These are phyloP conservation scores for Tetrahymena borealis DNA, from an alignment of 73 alveolate genomes.

Conservation along the genomic window DNA sequence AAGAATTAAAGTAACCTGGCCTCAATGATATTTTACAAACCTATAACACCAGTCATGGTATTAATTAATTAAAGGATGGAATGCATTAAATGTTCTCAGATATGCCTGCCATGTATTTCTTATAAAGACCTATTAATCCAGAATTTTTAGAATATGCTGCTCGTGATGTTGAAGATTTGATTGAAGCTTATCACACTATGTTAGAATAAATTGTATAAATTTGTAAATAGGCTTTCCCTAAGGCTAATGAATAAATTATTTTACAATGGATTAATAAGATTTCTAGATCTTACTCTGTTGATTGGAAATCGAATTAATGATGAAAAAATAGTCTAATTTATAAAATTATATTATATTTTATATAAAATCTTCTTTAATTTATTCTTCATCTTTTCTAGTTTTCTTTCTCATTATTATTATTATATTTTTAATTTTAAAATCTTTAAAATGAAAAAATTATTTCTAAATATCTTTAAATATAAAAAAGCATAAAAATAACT, in stretches of 20 bases:
- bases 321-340: background rate
- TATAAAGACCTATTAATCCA: background rate
- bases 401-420: no score
- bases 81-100: background rate
- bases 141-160: background rate
- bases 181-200: background rate
- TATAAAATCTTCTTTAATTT: no score
- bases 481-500: no score
- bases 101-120: background rate
- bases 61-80: background rate
- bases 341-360: background rate
- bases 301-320: background rate
- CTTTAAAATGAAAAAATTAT: no score
- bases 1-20: background rate
- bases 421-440: no score
- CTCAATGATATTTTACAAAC: background rate
- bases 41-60: background rate
- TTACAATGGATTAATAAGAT: background rate
- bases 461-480: no score
- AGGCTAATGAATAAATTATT: background rate
- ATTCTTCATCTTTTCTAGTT: no score
- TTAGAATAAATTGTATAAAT: background rate
- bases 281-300: background rate
- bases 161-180: background rate
- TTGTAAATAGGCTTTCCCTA: background rate